Percentiles rank a stretch among this genome's conserved stretches.
These are phyloP conservation scores for Chlorociboria aeruginascens DNA, from an alignment of 495 filamentous ascomycete genomes.

Conservation along the genomic window DNA sequence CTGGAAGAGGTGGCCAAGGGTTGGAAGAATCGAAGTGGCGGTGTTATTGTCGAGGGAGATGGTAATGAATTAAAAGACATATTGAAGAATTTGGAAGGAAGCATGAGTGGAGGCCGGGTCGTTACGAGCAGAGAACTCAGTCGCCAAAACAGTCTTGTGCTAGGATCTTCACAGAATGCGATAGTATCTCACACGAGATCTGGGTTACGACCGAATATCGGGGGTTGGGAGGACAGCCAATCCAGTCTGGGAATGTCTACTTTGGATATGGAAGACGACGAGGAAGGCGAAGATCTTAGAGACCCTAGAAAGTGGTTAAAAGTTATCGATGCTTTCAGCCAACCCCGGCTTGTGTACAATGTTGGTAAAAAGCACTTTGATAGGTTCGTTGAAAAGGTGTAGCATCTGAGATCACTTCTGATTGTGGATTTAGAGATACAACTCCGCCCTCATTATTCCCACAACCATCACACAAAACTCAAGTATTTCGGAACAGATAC, in stretches of 20 bases:
- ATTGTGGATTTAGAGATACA: constrained; percentile 29
- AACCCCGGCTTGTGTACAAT: constrained; percentile 79
- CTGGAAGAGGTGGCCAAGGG: constrained; percentile 79
- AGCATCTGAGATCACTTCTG: constrained; percentile 1
- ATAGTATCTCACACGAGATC: constrained; percentile 18
- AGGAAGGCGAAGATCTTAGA: constrained; percentile 40
- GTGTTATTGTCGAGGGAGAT: constrained; percentile 83
- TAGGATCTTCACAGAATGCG: constrained; percentile 18
- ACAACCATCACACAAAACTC: constrained; percentile 65
- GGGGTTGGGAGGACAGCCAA: constrained; percentile 44
- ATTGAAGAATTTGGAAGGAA: constrained; percentile 66
- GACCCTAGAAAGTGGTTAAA: constrained; percentile 71
- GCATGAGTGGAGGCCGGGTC: constrained; percentile 72
- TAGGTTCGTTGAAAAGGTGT: constrained; percentile 28
- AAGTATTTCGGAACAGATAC: constrained; percentile 78
- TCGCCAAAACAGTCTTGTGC: constrained; percentile 46
- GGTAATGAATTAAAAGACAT: constrained; percentile 63
- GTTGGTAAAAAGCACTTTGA: constrained; percentile 86
- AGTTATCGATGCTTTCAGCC: constrained; percentile 67
- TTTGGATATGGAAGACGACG: constrained; percentile 47
- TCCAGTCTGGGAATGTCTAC: constrained; percentile 50
- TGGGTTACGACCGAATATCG: constrained; percentile 28
- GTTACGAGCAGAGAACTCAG: constrained; percentile 32
- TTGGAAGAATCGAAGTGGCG: constrained; percentile 77
- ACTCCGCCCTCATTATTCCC: constrained; percentile 69